Base-by-base conservation (phyloP, 371 early-diverging fungal genomes). In the Thermomucor indicae-seudaticae region DNA sequence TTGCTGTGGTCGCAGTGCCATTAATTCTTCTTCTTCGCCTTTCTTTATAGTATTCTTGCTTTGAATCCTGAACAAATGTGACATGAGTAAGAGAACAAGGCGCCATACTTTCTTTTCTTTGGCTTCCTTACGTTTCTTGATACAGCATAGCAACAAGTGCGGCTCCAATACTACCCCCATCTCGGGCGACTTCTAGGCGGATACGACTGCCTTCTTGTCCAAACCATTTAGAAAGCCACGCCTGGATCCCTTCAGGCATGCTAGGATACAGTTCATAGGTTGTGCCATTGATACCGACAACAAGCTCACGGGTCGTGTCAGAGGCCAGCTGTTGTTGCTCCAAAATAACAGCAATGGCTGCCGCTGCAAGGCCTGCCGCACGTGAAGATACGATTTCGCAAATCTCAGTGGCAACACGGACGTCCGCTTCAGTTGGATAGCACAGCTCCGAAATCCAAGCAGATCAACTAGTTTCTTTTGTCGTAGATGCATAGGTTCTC, bases 151-250 rank as follows among this genome's bases (percentile, higher is more conserved):
- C 75, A 52, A 65, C 58, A 8, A 74, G 39, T 1, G 71, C 75
- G 43, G 62, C 69, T 24, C 71, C 71, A 37, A 74, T 70, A 51
- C 65, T 64, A 14, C 70, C 67, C 38, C 75, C 75, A 20, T 74
- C 75, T 23, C 51, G 60, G 31, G 75, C 68, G 10, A 67, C 27
- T 53, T 67, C 65, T 11, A 74, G 27, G 2, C 38, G 44, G 14
- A 74, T 59, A 29, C 70, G 60, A 4, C 51, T 43, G 4, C 55
- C 45, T 6, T 58, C 44, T 8, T 53, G 14, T 0, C 64, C 70
- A 43, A 67, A 74, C 70, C 67, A 67, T 12, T 48, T 27, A 2
- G 30, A 20, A 2, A 74, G 55, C 14, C 63, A 57, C 27, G 40
- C 12, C 12, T 59, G 55, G 6, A 75, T 62, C 22, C 72, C 62